Evolutionary conservation across 106 monocot genomes (phyloP).

Genomic region (Allium cepa): DNA sequence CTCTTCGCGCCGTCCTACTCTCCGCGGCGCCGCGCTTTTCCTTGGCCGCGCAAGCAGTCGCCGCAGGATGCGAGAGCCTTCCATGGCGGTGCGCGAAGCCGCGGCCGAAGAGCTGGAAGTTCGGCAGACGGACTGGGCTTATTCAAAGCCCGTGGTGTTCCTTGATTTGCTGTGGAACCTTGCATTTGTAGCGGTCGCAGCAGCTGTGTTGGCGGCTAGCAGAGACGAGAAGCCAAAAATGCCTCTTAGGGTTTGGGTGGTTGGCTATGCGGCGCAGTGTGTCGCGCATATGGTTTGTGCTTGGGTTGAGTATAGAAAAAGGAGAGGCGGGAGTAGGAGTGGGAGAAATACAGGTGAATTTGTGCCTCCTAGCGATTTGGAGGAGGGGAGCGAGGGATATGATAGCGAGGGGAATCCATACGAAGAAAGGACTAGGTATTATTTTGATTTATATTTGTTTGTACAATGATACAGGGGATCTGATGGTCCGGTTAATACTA

Average conservation of each 20-base stretch:
- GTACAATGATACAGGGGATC: too few relatives aligned
- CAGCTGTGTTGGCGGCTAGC: constrained; percentile 29
- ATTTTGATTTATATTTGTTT: not conserved
- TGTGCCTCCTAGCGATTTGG: constrained; percentile 19
- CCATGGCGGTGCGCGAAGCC: constrained; percentile 42
- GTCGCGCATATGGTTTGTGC: constrained; percentile 42
- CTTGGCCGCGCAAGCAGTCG: constrained; percentile 40
- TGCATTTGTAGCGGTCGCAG: constrained; percentile 35
- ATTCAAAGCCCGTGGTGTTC: constrained; percentile 54
- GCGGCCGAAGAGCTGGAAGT: constrained; percentile 59
- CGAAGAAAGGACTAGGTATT: constrained; percentile 28
- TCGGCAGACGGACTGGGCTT: constrained; percentile 59
- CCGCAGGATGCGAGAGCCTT: constrained; percentile 43
- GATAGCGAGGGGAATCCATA: constrained; percentile 15
- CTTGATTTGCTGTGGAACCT: constrained; percentile 57
- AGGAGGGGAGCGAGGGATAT: constrained; percentile 13
- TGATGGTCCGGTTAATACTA: too few relatives aligned
- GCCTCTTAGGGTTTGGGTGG: constrained; percentile 49
- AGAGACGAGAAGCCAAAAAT: constrained; percentile 33
- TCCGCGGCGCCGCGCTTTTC: constrained; percentile 38
- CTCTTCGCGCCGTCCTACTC: constrained; percentile 9
- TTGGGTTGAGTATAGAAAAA: constrained; percentile 34
- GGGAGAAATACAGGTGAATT: constrained; percentile 6
- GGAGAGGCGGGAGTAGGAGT: constrained; percentile 5
- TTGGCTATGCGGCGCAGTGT: constrained; percentile 54